phyloP scores from a whole-genome alignment of 352 stramenopile species.

The Globisporangium nunn region DNA sequence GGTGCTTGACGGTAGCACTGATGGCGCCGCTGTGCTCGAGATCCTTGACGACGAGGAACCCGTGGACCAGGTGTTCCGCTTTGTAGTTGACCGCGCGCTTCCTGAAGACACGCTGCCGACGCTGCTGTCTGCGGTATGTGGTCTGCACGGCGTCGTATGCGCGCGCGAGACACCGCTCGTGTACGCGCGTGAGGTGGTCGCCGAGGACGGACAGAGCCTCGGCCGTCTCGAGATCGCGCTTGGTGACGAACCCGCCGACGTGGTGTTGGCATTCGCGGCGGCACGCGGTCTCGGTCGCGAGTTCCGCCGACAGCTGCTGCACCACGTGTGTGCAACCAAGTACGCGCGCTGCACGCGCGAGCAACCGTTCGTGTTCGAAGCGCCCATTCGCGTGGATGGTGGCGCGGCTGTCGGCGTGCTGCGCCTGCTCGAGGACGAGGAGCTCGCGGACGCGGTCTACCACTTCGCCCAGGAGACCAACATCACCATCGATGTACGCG shows the following conservation, averaged over 20 bases:
- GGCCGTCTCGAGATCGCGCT: conserved; percentile 42
- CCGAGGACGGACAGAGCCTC: conserved; percentile 20
- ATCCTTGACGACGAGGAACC: conserved; percentile 66
- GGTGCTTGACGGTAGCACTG: conserved; percentile 6
- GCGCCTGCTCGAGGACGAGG: conserved; percentile 50
- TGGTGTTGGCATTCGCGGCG: conserved; percentile 36
- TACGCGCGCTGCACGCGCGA: conserved; percentile 49
- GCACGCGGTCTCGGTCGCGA: conserved; percentile 26
- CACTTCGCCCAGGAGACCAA: conserved; percentile 46
- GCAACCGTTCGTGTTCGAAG: conserved; percentile 36
- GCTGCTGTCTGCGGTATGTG: conserved; percentile 33
- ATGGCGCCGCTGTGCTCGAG: conserved; percentile 32
- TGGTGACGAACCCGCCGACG: conserved; percentile 45
- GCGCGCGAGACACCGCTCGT: conserved; percentile 33
- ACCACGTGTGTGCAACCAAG: conserved; percentile 39
- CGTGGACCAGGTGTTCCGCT: conserved; percentile 66
- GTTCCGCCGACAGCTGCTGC: conserved; percentile 36
- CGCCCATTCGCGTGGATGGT: conserved; percentile 52
- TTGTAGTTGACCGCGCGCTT: conserved; percentile 42
- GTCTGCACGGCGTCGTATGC: conserved; percentile 19
- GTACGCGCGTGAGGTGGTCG: conserved; percentile 40
- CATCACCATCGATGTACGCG: conserved; percentile 34
- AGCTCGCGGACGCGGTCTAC: conserved; percentile 61
- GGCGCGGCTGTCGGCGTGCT: conserved; percentile 27
- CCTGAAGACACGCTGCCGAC: conserved; percentile 26